Conservation (phyloP, 2,329 filamentous ascomycete species). For the Ploettnerulaceae sp. region DNA sequence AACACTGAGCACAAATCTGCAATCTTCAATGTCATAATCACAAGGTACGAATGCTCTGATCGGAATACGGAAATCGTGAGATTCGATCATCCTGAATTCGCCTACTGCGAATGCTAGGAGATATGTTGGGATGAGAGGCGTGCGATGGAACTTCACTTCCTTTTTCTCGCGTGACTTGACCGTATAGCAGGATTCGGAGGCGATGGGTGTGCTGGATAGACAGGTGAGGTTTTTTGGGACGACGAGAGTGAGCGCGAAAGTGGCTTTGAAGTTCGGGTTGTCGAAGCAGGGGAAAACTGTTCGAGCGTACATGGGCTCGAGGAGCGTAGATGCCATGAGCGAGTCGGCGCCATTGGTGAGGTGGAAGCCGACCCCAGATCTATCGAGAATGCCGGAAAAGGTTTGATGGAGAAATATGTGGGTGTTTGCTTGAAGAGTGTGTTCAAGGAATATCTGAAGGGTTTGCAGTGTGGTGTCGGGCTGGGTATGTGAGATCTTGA, state of each 20-base stretch:
- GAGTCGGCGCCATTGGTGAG: conserved; percentile 56
- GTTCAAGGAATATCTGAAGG: conserved; percentile 56
- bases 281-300: conserved; percentile 67
- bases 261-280: conserved; percentile 65
- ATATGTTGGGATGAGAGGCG: conserved; percentile 68
- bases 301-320: conserved; percentile 66
- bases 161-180: conserved; percentile 48
- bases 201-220: conserved; percentile 63
- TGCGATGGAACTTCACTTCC: conserved; percentile 62
- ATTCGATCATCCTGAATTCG: conserved; percentile 64
- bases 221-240: conserved; percentile 63
- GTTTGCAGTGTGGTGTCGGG: conserved; percentile 24
- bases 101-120: conserved; percentile 66
- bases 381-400: conserved; percentile 58
- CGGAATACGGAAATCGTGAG: conserved; percentile 62
- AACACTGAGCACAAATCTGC: conserved; percentile 44
- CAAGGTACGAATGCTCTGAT: conserved; percentile 62
- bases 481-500: conserved; percentile 1
- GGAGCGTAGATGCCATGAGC: conserved; percentile 64
- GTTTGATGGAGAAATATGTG: conserved; percentile 57
- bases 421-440: conserved; percentile 52
- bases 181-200: not conserved
- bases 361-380: conserved; percentile 48
- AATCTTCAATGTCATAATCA: conserved; percentile 15
- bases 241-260: conserved; percentile 62